Percentiles rank a stretch among this genome's conserved stretches.
These are phyloP conservation scores for Suhomyces kunorum DNA, from an alignment of 1,139 yeast genomes.

Conservation along the genomic window DNA sequence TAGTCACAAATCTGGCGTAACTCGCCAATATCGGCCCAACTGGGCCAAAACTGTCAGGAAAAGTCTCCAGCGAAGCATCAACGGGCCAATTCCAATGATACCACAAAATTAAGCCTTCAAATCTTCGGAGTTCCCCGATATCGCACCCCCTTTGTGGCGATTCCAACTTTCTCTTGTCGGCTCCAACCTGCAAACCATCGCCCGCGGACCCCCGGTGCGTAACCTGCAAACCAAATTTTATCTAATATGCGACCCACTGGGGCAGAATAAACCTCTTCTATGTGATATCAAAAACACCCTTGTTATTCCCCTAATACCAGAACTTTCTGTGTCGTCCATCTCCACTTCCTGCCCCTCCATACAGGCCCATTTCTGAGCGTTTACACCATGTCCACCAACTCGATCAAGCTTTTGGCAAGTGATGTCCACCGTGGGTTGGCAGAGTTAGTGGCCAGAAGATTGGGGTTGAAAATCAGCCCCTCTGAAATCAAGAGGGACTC, in stretches of 20 bases:
- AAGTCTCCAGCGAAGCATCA: too few relatives aligned
- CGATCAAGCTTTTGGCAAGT: slow-evolving; percentile 85
- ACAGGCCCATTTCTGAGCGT: background rate
- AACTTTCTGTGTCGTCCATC: slow-evolving; percentile 6
- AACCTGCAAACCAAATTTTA: slow-evolving; percentile 12
- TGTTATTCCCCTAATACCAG: slow-evolving; percentile 2
- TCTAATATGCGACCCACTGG: slow-evolving; percentile 2
- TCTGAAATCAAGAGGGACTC: slow-evolving; percentile 68
- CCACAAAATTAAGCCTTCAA: too few relatives aligned
- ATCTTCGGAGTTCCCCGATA: too few relatives aligned
- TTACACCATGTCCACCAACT: slow-evolving; percentile 43
- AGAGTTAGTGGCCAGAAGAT: slow-evolving; percentile 64
- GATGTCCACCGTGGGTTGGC: slow-evolving; percentile 92
- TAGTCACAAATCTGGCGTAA: too few relatives aligned
- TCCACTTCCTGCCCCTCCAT: background rate
- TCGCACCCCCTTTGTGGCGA: too few relatives aligned
- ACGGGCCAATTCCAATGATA: too few relatives aligned
- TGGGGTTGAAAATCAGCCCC: slow-evolving; percentile 58
- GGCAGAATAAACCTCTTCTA: slow-evolving; percentile 2
- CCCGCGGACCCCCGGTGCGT: slow-evolving; percentile 2
- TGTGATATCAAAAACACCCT: slow-evolving; percentile 8
- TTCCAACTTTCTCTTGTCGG: background rate
- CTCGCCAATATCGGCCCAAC: background rate
- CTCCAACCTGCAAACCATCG: slow-evolving; percentile 8
- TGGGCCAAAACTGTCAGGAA: background rate